Percentiles rank a stretch among this genome's conserved stretches.
phyloP scores from a whole-genome alignment of 2,329 filamentous ascomycete genomes.

The Aphanoascus verrucosus region DNA sequence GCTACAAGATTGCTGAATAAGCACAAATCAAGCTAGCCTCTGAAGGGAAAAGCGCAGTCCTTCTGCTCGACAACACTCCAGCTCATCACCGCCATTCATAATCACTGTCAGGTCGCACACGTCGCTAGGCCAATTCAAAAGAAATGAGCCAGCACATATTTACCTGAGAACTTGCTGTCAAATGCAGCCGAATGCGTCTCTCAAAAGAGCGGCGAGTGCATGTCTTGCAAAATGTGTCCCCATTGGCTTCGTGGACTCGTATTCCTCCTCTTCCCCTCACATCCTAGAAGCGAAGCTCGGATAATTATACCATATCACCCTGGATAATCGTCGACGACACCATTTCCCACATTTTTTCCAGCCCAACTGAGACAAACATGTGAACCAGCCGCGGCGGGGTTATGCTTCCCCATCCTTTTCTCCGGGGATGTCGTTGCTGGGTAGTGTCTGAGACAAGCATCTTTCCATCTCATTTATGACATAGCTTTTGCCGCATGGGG shows the following conservation, averaged over 20 bases:
- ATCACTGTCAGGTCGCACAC: not conserved
- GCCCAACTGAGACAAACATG: not conserved
- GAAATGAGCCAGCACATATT: too few species aligned
- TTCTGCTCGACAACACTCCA: too few species aligned
- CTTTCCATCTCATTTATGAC: not conserved
- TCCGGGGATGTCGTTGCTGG: not conserved
- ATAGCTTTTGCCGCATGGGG: not conserved
- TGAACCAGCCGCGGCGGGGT: too few species aligned
- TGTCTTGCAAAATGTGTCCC: too few species aligned
- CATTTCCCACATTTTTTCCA: not conserved
- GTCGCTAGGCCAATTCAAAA: not conserved
- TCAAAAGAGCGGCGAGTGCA: too few species aligned
- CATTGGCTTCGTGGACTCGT: too few species aligned
- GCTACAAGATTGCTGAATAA: not conserved
- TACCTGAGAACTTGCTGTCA: not conserved
- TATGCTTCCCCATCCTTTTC: not conserved
- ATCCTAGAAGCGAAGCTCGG: too few species aligned
- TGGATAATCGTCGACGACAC: not conserved
- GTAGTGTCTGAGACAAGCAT: conserved; percentile 1
- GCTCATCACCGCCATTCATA: not conserved
- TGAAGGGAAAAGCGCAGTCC: not conserved
- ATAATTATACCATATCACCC: too few species aligned
- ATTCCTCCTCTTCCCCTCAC: too few species aligned
- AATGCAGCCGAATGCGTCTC: not conserved
- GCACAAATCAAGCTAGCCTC: not conserved